phyloP scores from a whole-genome alignment of 768 basidiomycete species.

The Lentinus tigrinus region DNA sequence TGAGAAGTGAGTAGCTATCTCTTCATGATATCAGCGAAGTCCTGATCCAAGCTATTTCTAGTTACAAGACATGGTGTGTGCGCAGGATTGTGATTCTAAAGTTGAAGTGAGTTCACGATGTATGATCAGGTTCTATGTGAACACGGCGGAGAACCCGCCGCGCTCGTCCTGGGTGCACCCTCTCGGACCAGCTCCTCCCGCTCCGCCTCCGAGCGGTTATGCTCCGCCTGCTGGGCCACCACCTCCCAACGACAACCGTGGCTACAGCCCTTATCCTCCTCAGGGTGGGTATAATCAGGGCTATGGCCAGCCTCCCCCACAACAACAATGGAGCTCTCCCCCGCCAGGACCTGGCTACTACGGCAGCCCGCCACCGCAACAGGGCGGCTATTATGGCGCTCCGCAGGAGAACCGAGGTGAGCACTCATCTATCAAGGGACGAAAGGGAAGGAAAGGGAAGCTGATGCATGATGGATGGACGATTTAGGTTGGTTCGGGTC shows the following conservation, averaged over 20 bases:
- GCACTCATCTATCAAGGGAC: conserved; percentile 18
- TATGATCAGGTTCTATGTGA: conserved; percentile 72
- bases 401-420: conserved; percentile 24
- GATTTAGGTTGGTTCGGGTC: conserved; percentile 34
- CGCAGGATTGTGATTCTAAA: not conserved
- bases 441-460: not conserved
- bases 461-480: conserved; percentile 1
- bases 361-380: conserved; percentile 28
- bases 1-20: conserved; percentile 52
- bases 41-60: conserved; percentile 28
- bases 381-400: conserved; percentile 27
- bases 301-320: conserved; percentile 17
- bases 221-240: conserved; percentile 44
- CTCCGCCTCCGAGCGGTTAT: conserved; percentile 30
- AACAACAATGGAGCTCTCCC: conserved; percentile 22
- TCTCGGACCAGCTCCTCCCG: conserved; percentile 44
- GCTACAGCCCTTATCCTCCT: conserved; percentile 29
- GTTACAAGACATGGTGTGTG: conserved; percentile 66
- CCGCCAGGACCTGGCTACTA: conserved; percentile 20
- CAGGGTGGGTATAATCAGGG: conserved; percentile 14
- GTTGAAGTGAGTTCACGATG: not conserved
- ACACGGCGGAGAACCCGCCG: conserved; percentile 60
- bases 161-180: conserved; percentile 73
- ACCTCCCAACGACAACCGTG: conserved; percentile 33
- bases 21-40: conserved; percentile 25